Evolutionary conservation across 2,329 filamentous ascomycete species (phyloP), one percentile per base, ranked within the genome.

Genomic region (Cryoendolithus antarcticus): DNA sequence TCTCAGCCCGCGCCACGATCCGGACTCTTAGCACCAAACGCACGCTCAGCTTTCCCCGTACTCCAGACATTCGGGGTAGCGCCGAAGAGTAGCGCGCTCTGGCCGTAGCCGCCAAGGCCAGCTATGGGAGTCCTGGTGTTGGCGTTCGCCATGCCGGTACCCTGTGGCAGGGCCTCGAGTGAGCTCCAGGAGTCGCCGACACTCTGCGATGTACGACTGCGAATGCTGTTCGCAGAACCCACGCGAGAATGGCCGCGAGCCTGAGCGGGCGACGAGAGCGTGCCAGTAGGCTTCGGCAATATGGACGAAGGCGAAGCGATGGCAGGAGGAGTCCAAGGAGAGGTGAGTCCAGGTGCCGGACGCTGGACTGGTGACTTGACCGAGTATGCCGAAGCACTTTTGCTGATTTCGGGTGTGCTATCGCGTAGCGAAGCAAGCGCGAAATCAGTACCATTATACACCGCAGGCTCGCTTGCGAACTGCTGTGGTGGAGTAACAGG

Each of bases 401-500:
- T 60, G 19, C 60, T 56, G 33, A 62, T 43, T 35, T 65, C 63
- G 30, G 49, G 57, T 30, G 60, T 58, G 10, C 53, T 46, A 37
- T 50, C 45, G 53, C 34, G 54, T 41, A 40, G 47, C 44, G 9
- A 51, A 46, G 39, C 54, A 53, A 65, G 62, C 32, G 63, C 62
- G 7, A 27, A 27, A 8, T 27, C 24, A 27, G 24, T 64, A 3
- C 59, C 60, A 2, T 39, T 46, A 19, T 54, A 45, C 15, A 54
- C 45, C 6, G 48, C 45, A 2, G 53, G 53, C 30, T 48, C 45
- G 21, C 34, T 35, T 9, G 44, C 38, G 19, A 42, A 45, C 43
- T 66, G 63, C 38, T 64, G 62, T 5, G 64, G 64, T 30, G 64
- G 64, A 12, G 64, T 68, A n/a, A 63, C 61, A 3, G 64, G 64